Conservation (phyloP, 257 asterid species). For the Fraxinus cuspidata region DNA sequence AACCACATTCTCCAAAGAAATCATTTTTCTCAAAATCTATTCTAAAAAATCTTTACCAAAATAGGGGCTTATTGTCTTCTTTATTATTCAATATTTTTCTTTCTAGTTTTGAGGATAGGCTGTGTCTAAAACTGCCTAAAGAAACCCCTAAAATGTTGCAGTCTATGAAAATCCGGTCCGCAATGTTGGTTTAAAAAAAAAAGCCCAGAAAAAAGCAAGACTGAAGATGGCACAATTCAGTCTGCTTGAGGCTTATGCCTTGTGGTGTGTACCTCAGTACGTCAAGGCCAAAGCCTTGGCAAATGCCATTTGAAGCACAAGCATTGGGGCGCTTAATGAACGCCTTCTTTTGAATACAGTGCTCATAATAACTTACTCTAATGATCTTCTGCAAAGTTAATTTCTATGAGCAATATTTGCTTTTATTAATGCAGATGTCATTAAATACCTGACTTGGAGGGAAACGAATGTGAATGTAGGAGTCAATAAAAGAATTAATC, state of each 20-base stretch:
- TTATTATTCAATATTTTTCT: background rate
- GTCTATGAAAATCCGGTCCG: background rate
- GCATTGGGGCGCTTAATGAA: background rate
- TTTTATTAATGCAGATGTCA: background rate
- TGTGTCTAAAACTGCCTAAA: background rate
- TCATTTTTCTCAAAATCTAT: too few relatives aligned
- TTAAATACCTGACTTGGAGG: background rate
- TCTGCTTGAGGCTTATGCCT: background rate
- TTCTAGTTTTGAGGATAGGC: background rate
- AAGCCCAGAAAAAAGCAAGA: background rate
- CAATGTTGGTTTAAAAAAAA: background rate
- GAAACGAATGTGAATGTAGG: background rate
- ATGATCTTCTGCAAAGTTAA: background rate
- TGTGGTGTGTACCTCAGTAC: background rate
- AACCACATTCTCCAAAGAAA: too few relatives aligned
- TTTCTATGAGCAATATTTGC: background rate
- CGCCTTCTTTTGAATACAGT: background rate
- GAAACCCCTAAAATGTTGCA: background rate
- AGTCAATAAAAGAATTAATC: background rate
- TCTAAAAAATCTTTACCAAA: too few relatives aligned
- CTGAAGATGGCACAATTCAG: background rate
- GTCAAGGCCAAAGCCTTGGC: background rate
- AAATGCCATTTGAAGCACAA: background rate
- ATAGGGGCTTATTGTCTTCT: background rate
- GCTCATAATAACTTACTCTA: background rate